Percentiles rank a stretch among this genome's conserved stretches.
Conservation (phyloP, 768 basidiomycete species). For the Rubroboletus satanas region DNA sequence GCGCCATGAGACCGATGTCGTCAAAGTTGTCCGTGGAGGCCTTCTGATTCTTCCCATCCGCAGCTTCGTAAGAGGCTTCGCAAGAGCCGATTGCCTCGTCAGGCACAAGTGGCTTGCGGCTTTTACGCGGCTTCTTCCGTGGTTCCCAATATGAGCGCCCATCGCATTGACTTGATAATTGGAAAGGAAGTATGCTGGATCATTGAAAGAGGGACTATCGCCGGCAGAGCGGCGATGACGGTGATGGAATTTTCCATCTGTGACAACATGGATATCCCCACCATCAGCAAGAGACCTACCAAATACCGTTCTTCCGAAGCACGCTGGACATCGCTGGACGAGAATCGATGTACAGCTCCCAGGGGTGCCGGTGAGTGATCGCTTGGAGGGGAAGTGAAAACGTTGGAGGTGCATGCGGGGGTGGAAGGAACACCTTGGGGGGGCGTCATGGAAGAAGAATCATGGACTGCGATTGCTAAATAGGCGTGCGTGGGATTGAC, state of each 20-base stretch:
- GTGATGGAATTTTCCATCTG: constrained; percentile 6
- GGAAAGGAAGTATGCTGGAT: constrained; percentile 31
- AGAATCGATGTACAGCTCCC: neutral
- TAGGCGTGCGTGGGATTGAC: no score
- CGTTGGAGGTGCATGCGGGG: no score
- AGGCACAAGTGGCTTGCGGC: constrained; percentile 18
- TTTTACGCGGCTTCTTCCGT: constrained; percentile 16
- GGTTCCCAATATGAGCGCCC: constrained; percentile 27
- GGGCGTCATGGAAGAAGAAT: no score
- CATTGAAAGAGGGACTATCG: neutral
- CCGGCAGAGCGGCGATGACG: neutral
- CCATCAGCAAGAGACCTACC: neutral
- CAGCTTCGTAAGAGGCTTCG: constrained; percentile 17
- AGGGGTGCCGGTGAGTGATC: no score
- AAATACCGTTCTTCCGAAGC: neutral
- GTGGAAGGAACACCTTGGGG: no score
- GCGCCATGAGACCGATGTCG: constrained; percentile 28
- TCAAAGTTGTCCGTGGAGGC: constrained; percentile 7
- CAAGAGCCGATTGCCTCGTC: constrained; percentile 36
- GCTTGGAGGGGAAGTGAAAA: no score
- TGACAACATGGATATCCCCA: constrained; percentile 1
- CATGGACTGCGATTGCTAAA: no score
- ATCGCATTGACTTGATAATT: constrained; percentile 33
- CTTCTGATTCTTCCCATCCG: constrained; percentile 5
- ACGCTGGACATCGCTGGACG: neutral